Evolutionary conservation across 345 rosid species (phyloP).

Genomic region (thale cress (Arabidopsis thaliana)): DNA sequence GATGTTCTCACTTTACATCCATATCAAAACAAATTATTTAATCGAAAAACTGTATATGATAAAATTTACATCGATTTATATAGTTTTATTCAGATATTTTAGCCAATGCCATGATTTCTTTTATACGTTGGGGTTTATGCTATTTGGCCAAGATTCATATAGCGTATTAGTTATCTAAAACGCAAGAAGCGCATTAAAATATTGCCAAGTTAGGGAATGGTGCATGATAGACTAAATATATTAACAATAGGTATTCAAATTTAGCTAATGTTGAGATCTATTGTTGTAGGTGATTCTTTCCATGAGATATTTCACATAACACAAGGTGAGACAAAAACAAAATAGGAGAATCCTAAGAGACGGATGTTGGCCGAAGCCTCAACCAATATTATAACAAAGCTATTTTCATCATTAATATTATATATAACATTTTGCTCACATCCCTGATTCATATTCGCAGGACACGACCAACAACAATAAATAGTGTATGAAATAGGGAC

Average conservation of each 20-base stretch:
- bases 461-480: no score
- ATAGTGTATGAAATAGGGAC: no score
- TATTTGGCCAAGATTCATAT: background rate
- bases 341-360: conserved; percentile 37
- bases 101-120: background rate
- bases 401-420: background rate
- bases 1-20: conserved; percentile 25
- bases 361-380: conserved; percentile 8
- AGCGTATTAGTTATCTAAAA: background rate
- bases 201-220: background rate
- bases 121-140: background rate
- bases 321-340: conserved; percentile 39
- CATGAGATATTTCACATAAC: conserved; percentile 36
- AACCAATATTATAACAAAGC: background rate
- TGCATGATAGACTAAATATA: background rate
- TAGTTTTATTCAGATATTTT: background rate
- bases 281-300: conserved; percentile 23
- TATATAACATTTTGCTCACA: no score
- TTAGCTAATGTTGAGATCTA: conserved; percentile 14
- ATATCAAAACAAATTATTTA: background rate
- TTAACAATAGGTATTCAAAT: background rate
- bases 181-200: conserved; percentile 7
- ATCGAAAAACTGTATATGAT: conserved; percentile 5
- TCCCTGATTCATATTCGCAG: no score
- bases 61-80: conserved; percentile 2